Conservation (phyloP, 495 filamentous ascomycete genomes). For the Aspergillus indologenus region DNA sequence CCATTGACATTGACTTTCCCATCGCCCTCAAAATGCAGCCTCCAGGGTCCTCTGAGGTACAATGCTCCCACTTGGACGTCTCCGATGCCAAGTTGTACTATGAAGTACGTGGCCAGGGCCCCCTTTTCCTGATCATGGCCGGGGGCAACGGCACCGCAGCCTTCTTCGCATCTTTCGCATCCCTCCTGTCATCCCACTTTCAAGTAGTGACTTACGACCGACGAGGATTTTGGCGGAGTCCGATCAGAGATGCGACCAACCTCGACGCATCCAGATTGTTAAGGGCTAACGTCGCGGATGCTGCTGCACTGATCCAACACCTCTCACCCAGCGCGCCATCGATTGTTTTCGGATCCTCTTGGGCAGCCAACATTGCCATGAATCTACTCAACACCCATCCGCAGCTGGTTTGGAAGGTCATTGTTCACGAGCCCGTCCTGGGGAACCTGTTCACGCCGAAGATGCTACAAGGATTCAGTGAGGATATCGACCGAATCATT, state of each 20-base stretch:
- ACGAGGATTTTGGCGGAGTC: conserved; percentile 10
- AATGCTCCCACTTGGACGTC: not conserved
- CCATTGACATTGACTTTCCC: no score
- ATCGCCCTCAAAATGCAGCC: not conserved
- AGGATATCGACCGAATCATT: not conserved
- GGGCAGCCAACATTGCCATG: not conserved
- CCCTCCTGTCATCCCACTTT: conserved; percentile 2
- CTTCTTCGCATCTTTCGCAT: conserved; percentile 8
- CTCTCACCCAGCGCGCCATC: not conserved
- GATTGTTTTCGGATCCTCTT: not conserved
- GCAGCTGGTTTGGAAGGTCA: not conserved
- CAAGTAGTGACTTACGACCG: conserved; percentile 13
- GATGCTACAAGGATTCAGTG: not conserved
- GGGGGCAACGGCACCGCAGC: conserved; percentile 6
- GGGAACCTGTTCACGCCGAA: not conserved
- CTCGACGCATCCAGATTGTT: not conserved
- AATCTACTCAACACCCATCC: not conserved
- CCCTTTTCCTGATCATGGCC: conserved; percentile 9
- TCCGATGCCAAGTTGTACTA: conserved; percentile 4
- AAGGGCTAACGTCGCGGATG: not conserved
- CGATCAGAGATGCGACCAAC: not conserved
- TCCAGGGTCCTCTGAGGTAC: not conserved
- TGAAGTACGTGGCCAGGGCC: conserved; percentile 9
- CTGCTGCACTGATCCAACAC: conserved; percentile 1
- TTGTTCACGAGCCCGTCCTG: not conserved